These are phyloP conservation scores for Mycena vulgaris DNA, from an alignment of 768 basidiomycete genomes.

Conservation along the genomic window DNA sequence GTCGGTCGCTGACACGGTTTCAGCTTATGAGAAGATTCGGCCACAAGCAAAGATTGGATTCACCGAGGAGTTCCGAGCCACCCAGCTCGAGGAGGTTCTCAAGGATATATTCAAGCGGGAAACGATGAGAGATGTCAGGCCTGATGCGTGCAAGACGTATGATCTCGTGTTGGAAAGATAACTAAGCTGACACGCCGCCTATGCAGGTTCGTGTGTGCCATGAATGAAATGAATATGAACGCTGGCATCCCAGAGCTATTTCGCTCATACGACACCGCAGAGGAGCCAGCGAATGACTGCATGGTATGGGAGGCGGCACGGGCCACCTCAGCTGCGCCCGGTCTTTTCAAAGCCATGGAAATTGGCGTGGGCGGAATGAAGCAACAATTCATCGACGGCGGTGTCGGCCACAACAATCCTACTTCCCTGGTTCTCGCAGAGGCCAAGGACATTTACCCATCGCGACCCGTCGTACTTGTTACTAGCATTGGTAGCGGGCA, in stretches of 20 bases:
- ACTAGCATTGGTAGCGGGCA: not conserved
- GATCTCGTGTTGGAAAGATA: not conserved
- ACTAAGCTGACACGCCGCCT: not conserved
- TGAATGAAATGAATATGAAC: not conserved
- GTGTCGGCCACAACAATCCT: constrained; percentile 5
- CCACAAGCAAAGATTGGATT: not conserved
- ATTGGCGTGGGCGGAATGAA: not conserved
- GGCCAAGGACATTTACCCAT: not conserved
- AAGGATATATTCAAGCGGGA: not conserved
- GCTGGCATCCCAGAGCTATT: not conserved
- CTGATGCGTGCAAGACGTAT: not conserved
- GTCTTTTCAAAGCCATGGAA: not conserved
- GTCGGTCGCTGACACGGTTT: not conserved
- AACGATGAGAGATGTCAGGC: not conserved
- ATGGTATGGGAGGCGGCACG: not conserved
- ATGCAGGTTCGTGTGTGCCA: constrained; percentile 1
- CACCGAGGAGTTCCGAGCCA: not conserved
- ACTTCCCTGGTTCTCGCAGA: not conserved
- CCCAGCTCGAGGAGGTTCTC: not conserved
- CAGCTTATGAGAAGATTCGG: not conserved
- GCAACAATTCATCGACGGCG: not conserved
- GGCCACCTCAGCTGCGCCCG: not conserved
- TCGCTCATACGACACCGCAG: not conserved
- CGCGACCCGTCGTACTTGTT: not conserved
- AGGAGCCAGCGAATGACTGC: not conserved